Conservation (phyloP, 495 filamentous ascomycete genomes). For the Penicillium odoratum region DNA sequence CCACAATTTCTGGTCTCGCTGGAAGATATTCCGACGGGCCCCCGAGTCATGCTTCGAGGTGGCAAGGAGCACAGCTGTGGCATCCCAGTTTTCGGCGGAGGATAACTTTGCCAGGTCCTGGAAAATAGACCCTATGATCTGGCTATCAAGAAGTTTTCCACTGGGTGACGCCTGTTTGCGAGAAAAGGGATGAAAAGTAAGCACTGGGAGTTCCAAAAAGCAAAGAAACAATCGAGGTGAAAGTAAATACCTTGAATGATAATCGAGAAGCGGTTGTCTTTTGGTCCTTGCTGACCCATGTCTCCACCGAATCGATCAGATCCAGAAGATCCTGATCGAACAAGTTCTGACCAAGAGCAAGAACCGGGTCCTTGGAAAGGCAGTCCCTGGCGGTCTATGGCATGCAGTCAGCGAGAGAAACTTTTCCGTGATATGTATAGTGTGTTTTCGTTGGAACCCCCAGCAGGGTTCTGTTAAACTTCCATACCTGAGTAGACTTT, state of each 20-base stretch:
- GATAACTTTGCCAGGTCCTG: slow-evolving; percentile 18
- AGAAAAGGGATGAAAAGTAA: background rate
- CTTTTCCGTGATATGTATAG: background rate
- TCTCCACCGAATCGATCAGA: slow-evolving; percentile 26
- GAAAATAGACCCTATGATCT: slow-evolving; percentile 25
- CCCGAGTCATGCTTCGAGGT: background rate
- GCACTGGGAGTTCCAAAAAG: background rate
- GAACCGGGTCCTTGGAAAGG: slow-evolving; percentile 23
- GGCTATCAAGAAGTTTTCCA: slow-evolving; percentile 3
- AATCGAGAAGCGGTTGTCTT: slow-evolving; percentile 21
- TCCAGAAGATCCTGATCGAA: slow-evolving; percentile 20
- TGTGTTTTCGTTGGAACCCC: background rate
- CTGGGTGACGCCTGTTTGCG: background rate
- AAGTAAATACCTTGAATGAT: slow-evolving; percentile 29
- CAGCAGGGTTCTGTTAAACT: background rate
- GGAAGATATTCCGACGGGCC: background rate
- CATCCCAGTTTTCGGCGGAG: slow-evolving; percentile 15
- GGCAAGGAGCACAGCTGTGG: slow-evolving; percentile 29
- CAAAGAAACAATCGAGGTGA: background rate
- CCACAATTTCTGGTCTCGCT: slow-evolving; percentile 2
- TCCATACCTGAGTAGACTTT: slow-evolving; percentile 21
- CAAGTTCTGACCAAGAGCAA: slow-evolving; percentile 10
- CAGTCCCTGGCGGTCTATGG: slow-evolving; percentile 24
- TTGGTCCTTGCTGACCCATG: slow-evolving; percentile 24
- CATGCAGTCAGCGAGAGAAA: background rate